Percentiles rank a stretch among this genome's conserved stretches.
phyloP scores from a whole-genome alignment of 1,139 yeast genomes.

The Saccharomyces uvarum region DNA sequence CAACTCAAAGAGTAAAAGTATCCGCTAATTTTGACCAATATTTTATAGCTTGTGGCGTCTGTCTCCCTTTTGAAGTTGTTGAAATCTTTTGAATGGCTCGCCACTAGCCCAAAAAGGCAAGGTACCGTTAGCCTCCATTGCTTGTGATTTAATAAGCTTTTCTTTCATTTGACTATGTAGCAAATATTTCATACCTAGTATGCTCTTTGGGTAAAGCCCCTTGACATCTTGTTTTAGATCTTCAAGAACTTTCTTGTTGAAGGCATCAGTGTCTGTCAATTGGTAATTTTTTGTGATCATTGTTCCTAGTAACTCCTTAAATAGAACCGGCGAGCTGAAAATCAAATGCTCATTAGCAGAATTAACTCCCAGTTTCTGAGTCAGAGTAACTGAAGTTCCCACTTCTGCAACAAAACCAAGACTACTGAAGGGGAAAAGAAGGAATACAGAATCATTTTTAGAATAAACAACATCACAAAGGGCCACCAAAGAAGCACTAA shows the following conservation, averaged over 20 bases:
- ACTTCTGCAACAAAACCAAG: slow-evolving; percentile 85
- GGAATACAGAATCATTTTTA: slow-evolving; percentile 50
- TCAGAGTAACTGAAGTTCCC: slow-evolving; percentile 63
- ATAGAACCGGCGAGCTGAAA: slow-evolving; percentile 57
- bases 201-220: slow-evolving; percentile 49
- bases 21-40: no score
- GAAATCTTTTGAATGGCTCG: slow-evolving; percentile 5
- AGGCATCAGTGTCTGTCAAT: slow-evolving; percentile 44
- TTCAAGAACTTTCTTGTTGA: slow-evolving; percentile 45
- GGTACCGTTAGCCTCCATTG: slow-evolving; percentile 60
- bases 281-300: slow-evolving; percentile 53
- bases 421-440: slow-evolving; percentile 73
- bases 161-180: slow-evolving; percentile 38
- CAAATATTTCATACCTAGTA: slow-evolving; percentile 56
- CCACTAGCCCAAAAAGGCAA: slow-evolving; percentile 53
- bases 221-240: slow-evolving; percentile 42
- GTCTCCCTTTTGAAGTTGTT: slow-evolving; percentile 1
- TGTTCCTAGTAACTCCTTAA: slow-evolving; percentile 43
- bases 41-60: slow-evolving; percentile 2
- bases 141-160: slow-evolving; percentile 50
- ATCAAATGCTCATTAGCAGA: slow-evolving; percentile 68
- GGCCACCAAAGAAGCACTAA: slow-evolving; percentile 65
- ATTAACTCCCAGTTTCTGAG: slow-evolving; percentile 66
- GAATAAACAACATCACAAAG: slow-evolving; percentile 72
- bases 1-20: no score